Base-by-base conservation (phyloP, 345 rosid genomes). In the Carallia brachiata region DNA sequence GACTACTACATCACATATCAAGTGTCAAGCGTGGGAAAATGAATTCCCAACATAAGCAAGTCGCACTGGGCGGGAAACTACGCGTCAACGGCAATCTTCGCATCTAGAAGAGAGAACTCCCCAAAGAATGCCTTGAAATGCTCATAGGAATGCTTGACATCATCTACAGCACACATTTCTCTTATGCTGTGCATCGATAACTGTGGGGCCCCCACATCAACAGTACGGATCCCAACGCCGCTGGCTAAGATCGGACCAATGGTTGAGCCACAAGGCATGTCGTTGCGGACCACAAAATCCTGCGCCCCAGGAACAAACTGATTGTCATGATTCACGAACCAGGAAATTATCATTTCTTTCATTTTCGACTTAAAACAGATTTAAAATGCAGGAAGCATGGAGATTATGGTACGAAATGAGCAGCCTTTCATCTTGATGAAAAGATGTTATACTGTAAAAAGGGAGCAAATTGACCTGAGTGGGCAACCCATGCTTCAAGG, bases 241-340 rank as follows among this genome's bases (percentile, higher is more conserved):
- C 99, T 95, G 32, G 99, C 97, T 52, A 95, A 75, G 70, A 95
- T 95, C 2, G 97, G 99, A 65, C 99, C 99, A 6, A 95, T 95
- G 73, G 99, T 95, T 10, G 99, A 92, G 31, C 99, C 99, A 2
- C 99, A 95, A 5, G 79, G 80, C 92, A 92, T 88, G 84, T 92
- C 99, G 66, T 95, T 95, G 60, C 97, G 97, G 55, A 95, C 97
- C 76, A 88, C 97, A 77, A 95, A 95, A 75, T 95, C 99, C 99
- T 94, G 85, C 71, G 34, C 39, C 32, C 40, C 40, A 18, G 30
- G 10, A 53, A 12, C 57, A 50, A 7, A 17, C 6, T 1, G 27
- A 19, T 23, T 48, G 27, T 44, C 50, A 13, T 4, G 12, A 12
- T 47, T 44, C 50, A 13, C 17, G 13, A 3, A 44, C 50, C 10